These are phyloP conservation scores for Tulasnella sp. DNA, from an alignment of 768 basidiomycete genomes.

Conservation along the genomic window DNA sequence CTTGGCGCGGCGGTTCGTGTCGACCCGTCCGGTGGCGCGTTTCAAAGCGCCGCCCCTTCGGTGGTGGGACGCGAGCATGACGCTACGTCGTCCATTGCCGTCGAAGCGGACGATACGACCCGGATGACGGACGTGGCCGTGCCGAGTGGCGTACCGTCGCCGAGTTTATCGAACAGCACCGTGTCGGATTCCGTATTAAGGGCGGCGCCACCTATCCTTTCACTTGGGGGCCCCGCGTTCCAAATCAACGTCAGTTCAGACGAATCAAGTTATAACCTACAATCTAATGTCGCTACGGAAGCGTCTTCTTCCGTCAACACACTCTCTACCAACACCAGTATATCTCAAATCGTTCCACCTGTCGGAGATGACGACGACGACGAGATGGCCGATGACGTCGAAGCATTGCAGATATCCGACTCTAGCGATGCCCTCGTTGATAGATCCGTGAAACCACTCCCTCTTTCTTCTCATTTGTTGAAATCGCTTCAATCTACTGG, in stretches of 20 bases:
- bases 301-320: neutral
- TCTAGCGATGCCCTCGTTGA: neutral
- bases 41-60: constrained; percentile 8
- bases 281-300: neutral
- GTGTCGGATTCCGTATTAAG: constrained; percentile 3
- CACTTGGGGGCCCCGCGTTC: neutral
- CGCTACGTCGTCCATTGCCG: constrained; percentile 9
- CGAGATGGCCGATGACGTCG: neutral
- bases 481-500: neutral
- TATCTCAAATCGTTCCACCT: neutral
- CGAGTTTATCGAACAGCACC: neutral
- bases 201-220: constrained; percentile 7
- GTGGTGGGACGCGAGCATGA: neutral
- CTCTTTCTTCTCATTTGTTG: constrained; percentile 7
- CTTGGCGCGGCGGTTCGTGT: constrained; percentile 7
- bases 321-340: neutral
- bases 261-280: neutral
- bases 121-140: neutral
- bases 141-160: neutral
- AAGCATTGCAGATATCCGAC: neutral
- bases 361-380: neutral
- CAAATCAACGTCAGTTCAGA: neutral
- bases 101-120: constrained; percentile 1
- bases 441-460: neutral
- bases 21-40: constrained; percentile 4